Conservation (phyloP, 1,284 basidiomycete genomes). For the Ustilago tritici region DNA sequence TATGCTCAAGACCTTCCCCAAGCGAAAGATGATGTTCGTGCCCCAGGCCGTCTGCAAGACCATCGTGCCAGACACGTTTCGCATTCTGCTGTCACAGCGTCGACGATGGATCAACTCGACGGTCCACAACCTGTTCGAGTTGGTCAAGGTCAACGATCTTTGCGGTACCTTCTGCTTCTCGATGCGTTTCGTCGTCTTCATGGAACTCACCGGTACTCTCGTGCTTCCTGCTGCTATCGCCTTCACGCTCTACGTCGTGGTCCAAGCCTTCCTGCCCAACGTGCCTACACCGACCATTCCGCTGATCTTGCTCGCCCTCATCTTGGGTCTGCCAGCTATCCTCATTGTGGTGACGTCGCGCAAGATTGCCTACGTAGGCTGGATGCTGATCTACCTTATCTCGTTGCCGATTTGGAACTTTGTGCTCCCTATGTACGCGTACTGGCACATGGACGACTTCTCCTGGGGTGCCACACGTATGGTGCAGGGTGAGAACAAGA, state of each 20-base stretch:
- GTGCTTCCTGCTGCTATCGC: conserved; percentile 72
- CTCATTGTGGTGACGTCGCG: conserved; percentile 71
- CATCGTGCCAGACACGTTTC: conserved; percentile 72
- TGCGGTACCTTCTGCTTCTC: conserved; percentile 73
- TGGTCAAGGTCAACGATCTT: conserved; percentile 71
- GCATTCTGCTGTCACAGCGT: conserved; percentile 71
- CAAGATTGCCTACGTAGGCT: conserved; percentile 71
- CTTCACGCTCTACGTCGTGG: conserved; percentile 71
- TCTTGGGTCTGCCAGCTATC: conserved; percentile 72
- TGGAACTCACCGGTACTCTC: conserved; percentile 72
- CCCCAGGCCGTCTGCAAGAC: conserved; percentile 73
- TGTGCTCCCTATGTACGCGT: conserved; percentile 69
- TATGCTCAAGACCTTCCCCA: conserved; percentile 72
- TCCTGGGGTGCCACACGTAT: conserved; percentile 71
- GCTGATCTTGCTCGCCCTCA: conserved; percentile 69
- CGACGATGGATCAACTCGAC: conserved; percentile 73
- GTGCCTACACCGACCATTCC: conserved; percentile 60
- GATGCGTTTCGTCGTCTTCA: conserved; percentile 71
- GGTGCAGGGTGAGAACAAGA: conserved; percentile 68
- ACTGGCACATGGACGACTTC: conserved; percentile 71
- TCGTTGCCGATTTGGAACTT: conserved; percentile 72
- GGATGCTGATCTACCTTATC: conserved; percentile 72
- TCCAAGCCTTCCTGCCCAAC: conserved; percentile 61
- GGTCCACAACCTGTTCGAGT: conserved; percentile 72
- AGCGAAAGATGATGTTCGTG: conserved; percentile 72